Conservation (phyloP, 768 basidiomycete genomes). For the Termitomyces sp. region DNA sequence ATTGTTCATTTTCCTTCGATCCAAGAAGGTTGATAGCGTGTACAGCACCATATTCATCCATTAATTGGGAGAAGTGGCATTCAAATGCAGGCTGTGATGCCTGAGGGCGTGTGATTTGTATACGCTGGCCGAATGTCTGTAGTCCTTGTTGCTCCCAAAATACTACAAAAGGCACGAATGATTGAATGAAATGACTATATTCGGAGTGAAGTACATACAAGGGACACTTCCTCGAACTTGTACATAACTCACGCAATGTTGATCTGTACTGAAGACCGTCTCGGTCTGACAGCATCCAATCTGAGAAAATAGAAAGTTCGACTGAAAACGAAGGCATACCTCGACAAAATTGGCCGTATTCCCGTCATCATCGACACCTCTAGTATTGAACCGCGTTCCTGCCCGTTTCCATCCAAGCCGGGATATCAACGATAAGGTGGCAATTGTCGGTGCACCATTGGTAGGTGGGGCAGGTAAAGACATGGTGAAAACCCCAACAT, state of each 20-base stretch:
- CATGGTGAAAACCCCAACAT: constrained; percentile 80
- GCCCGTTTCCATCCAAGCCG: constrained; percentile 93
- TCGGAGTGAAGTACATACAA: constrained; percentile 49
- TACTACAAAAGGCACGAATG: constrained; percentile 43
- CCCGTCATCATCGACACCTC: constrained; percentile 94
- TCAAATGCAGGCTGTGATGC: constrained; percentile 98
- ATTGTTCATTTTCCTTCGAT: constrained; percentile 87
- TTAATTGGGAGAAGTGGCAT: constrained; percentile 83
- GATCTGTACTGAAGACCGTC: constrained; percentile 81
- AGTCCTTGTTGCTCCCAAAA: constrained; percentile 99
- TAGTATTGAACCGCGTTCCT: constrained; percentile 95
- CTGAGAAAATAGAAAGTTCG: constrained; percentile 10
- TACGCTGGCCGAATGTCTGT: constrained; percentile 90
- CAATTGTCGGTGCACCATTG: constrained; percentile 67
- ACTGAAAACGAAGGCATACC: constrained; percentile 36
- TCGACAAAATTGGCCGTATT: constrained; percentile 97
- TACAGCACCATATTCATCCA: constrained; percentile 79
- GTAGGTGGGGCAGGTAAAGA: constrained; percentile 73
- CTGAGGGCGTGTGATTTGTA: constrained; percentile 93
- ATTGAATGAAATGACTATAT: constrained; percentile 12
- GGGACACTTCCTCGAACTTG: constrained; percentile 97
- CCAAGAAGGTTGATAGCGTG: constrained; percentile 93
- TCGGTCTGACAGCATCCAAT: constrained; percentile 62
- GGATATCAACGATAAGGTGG: constrained; percentile 78
- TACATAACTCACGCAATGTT: constrained; percentile 86